Conservation (phyloP, 1,284 basidiomycete genomes). For the Pholiota adiposa region DNA sequence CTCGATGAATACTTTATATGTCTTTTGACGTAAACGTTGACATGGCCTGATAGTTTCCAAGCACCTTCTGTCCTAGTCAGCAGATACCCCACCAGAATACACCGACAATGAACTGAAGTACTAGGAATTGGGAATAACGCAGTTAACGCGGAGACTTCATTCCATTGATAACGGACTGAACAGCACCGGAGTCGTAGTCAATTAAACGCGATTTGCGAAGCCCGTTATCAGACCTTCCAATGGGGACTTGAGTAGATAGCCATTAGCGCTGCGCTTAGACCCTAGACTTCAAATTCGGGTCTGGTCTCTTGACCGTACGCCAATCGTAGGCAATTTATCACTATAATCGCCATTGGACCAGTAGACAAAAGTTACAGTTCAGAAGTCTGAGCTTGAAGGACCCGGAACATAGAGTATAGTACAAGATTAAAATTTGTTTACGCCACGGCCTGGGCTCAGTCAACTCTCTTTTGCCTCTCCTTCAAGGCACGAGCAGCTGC, state of each 20-base stretch:
- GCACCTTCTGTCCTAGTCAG: too few species aligned
- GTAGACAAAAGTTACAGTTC: neutral
- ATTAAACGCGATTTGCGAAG: too few species aligned
- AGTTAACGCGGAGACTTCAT: too few species aligned
- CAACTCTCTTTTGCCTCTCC: slow-evolving; percentile 3
- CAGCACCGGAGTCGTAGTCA: too few species aligned
- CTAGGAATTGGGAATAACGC: too few species aligned
- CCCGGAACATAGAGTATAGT: neutral
- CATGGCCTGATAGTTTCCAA: too few species aligned
- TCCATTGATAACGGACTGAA: too few species aligned
- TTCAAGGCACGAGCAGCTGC: slow-evolving; percentile 10
- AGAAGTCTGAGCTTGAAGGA: neutral
- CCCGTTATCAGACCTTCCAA: too few species aligned
- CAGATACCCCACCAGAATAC: too few species aligned
- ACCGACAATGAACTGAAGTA: too few species aligned
- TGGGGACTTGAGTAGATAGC: neutral
- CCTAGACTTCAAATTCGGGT: neutral
- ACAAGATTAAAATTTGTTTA: neutral
- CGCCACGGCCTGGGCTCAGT: neutral
- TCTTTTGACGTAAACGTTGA: neutral
- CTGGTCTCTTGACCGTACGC: neutral
- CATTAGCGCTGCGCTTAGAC: neutral
- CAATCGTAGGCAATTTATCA: neutral
- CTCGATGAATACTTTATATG: neutral
- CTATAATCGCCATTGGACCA: neutral